phyloP scores from a whole-genome alignment of 1,284 basidiomycete species.

The Amylostereum areolatum region DNA sequence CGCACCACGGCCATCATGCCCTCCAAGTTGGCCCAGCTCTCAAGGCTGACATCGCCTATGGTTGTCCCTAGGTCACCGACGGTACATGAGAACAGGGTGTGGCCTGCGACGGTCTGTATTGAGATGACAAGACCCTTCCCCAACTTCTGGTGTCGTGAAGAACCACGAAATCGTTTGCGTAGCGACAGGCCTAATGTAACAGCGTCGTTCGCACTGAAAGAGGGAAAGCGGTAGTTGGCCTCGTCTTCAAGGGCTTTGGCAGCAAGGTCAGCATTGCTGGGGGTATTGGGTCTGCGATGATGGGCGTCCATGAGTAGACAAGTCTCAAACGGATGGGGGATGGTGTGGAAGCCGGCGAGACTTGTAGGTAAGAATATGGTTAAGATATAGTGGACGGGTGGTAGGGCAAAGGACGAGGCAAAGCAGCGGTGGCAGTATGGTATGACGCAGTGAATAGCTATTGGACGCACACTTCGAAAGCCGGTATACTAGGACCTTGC shows the following conservation, averaged over 20 bases:
- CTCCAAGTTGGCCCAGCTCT: slow-evolving; percentile 73
- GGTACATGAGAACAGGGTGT: slow-evolving; percentile 74
- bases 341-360: background rate
- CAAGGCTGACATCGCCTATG: slow-evolving; percentile 69
- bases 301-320: slow-evolving; percentile 40
- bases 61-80: slow-evolving; percentile 67
- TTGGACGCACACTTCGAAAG: slow-evolving; percentile 13
- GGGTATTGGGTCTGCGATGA: slow-evolving; percentile 49
- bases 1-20: slow-evolving; percentile 74
- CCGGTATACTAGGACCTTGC: slow-evolving; percentile 9
- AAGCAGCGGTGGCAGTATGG: too few relatives aligned
- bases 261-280: slow-evolving; percentile 67
- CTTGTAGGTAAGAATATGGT: background rate
- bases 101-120: slow-evolving; percentile 71
- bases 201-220: slow-evolving; percentile 71
- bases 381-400: background rate
- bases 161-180: slow-evolving; percentile 73
- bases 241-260: slow-evolving; percentile 66
- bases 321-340: background rate
- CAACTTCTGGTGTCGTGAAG: slow-evolving; percentile 54
- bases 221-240: slow-evolving; percentile 57
- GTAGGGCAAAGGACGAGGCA: too few relatives aligned
- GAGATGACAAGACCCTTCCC: slow-evolving; percentile 76
- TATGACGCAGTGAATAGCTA: slow-evolving; percentile 4
- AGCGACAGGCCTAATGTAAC: slow-evolving; percentile 75